These are phyloP conservation scores for Boletellus deceptivus DNA, from an alignment of 1,284 basidiomycete genomes.

Conservation along the genomic window DNA sequence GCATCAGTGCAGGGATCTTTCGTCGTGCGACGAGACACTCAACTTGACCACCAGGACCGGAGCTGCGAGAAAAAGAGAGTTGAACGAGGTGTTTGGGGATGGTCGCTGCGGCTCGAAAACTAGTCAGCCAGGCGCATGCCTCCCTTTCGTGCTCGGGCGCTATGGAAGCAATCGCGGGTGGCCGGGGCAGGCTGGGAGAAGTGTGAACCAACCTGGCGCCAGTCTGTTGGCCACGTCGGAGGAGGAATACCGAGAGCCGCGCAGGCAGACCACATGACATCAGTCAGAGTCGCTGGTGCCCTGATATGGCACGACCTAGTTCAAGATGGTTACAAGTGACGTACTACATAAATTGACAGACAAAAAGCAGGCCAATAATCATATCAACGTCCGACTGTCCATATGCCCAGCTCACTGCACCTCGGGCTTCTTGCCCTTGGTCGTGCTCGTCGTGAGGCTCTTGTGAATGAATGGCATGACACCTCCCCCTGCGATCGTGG, in stretches of 20 bases:
- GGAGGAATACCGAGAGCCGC: too few species aligned
- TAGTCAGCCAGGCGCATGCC: slow-evolving; percentile 51
- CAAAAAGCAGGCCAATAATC: slow-evolving; percentile 18
- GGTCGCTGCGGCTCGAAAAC: slow-evolving; percentile 37
- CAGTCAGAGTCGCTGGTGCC: too few species aligned
- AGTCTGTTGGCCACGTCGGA: too few species aligned
- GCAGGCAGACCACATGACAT: too few species aligned
- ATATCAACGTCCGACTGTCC: slow-evolving; percentile 7
- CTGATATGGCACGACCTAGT: background rate
- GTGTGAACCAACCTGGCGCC: slow-evolving; percentile 9
- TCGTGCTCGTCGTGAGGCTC: slow-evolving; percentile 51
- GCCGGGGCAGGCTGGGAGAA: background rate
- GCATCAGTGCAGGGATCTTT: background rate
- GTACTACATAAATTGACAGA: slow-evolving; percentile 14
- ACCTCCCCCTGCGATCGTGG: slow-evolving; percentile 79
- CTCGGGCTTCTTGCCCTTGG: slow-evolving; percentile 32
- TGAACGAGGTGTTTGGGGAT: slow-evolving; percentile 55
- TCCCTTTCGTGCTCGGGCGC: slow-evolving; percentile 23
- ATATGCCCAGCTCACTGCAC: slow-evolving; percentile 20
- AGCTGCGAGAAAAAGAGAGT: slow-evolving; percentile 67
- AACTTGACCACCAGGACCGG: slow-evolving; percentile 79
- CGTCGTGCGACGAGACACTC: slow-evolving; percentile 3
- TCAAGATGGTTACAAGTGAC: background rate
- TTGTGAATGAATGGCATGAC: slow-evolving; percentile 98
- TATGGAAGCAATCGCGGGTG: slow-evolving; percentile 12